A percentile compares a stretch with the other conserved stretches of the same genome.
Conservation (phyloP, 768 basidiomycete genomes). For the Hemileccinum rubropunctum region DNA sequence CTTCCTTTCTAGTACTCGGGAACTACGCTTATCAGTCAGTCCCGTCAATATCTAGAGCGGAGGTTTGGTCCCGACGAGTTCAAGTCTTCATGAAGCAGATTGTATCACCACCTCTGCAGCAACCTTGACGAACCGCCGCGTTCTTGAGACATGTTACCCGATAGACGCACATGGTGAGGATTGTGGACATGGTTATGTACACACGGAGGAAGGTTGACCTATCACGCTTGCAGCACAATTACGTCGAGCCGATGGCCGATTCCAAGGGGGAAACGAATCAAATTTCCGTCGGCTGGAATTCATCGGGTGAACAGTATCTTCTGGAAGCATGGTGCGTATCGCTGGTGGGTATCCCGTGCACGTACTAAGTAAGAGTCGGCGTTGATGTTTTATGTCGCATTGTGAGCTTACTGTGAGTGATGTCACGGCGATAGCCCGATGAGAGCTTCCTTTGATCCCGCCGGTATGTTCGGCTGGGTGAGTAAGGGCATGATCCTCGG, state of each 20-base stretch:
- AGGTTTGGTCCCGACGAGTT: background rate
- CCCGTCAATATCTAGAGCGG: background rate
- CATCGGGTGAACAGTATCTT: slow-evolving; percentile 9
- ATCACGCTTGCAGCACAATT: background rate
- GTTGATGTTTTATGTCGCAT: background rate
- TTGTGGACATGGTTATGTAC: no score
- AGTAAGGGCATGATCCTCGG: background rate
- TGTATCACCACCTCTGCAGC: no score
- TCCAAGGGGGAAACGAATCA: slow-evolving; percentile 8
- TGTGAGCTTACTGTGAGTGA: no score
- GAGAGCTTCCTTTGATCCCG: slow-evolving; percentile 2
- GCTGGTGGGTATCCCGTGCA: background rate
- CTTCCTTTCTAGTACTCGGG: slow-evolving; percentile 1
- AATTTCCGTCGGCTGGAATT: slow-evolving; percentile 4
- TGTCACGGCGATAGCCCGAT: background rate
- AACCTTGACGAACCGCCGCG: no score
- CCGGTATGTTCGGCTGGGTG: slow-evolving; percentile 2
- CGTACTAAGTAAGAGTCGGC: background rate
- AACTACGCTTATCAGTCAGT: background rate
- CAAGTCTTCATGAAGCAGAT: background rate
- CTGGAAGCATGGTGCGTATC: slow-evolving; percentile 7
- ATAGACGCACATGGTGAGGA: background rate
- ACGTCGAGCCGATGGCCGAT: slow-evolving; percentile 5
- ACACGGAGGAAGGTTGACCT: background rate
- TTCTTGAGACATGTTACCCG: no score